Evolutionary conservation across 129 eudicot genomes (phyloP).

Genomic region (Pittosporum tobira): DNA sequence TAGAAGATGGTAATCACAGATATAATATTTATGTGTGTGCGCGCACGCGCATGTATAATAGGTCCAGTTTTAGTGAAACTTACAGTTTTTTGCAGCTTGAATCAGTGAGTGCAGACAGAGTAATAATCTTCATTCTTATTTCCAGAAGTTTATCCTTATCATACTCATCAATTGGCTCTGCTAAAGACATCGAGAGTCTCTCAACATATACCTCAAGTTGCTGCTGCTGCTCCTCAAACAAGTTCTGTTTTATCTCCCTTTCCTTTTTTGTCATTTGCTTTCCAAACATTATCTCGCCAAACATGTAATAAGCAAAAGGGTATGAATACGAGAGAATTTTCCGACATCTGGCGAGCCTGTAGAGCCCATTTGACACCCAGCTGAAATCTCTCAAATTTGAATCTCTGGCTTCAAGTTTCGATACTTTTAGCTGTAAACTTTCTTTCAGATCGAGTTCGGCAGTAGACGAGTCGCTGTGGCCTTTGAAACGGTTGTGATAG

Average conservation of each 20-base stretch:
- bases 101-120: not conserved
- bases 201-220: constrained; percentile 2
- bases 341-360: constrained; percentile 4
- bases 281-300: not conserved
- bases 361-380: constrained; percentile 4
- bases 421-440: not conserved
- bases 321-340: constrained; percentile 5
- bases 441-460: constrained; percentile 4
- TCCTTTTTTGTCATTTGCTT: not conserved
- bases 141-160: not conserved
- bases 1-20: not conserved
- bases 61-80: not conserved
- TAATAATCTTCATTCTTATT: constrained; percentile 1
- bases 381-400: not conserved
- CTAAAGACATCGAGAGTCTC: constrained; percentile 2
- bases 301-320: constrained; percentile 13
- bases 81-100: constrained; percentile 5
- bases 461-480: not conserved
- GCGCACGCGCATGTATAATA: too few relatives aligned
- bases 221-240: constrained; percentile 13
- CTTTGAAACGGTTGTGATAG: constrained; percentile 5
- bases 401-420: not conserved
- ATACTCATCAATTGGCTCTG: constrained; percentile 2
- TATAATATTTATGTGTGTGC: not conserved
- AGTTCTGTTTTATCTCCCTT: constrained; percentile 4